Evolutionary conservation across 2,329 filamentous ascomycete genomes (phyloP).

Genomic region (Epichloe hybrida): DNA sequence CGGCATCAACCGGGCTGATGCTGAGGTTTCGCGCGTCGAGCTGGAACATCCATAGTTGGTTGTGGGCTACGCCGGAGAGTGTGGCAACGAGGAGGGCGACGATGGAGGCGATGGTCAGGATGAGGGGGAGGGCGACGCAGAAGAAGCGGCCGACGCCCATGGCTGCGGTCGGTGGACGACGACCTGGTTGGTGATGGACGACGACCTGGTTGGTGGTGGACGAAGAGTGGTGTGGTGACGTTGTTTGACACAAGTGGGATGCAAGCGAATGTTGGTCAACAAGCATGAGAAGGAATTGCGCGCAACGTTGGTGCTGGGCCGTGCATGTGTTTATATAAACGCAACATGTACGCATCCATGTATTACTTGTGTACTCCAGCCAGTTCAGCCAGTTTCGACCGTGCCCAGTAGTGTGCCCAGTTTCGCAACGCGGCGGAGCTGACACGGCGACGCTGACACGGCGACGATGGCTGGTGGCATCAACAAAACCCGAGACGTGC

Average conservation of each 20-base stretch:
- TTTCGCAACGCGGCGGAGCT: neutral
- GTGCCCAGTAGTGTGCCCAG: no score
- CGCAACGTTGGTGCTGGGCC: neutral
- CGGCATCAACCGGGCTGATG: conserved; percentile 21
- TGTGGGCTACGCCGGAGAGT: conserved; percentile 42
- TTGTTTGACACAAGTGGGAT: neutral
- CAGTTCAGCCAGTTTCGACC: no score
- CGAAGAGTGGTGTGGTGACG: neutral
- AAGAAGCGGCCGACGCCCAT: conserved; percentile 62
- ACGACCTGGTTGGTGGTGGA: neutral
- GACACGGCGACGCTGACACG: neutral
- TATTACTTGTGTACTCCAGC: no score
- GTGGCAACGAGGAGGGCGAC: conserved; percentile 50
- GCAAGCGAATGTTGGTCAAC: neutral
- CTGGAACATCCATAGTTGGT: conserved; percentile 43
- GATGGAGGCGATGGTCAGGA: conserved; percentile 64
- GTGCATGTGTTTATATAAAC: neutral
- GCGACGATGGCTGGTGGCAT: neutral
- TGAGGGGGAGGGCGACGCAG: conserved; percentile 75
- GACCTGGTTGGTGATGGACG: no score
- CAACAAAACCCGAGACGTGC: neutral
- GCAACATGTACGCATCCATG: neutral
- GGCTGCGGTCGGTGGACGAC: conserved; percentile 11
- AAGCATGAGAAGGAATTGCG: neutral
- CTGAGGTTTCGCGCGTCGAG: conserved; percentile 48